Conservation (phyloP, 1,284 basidiomycete species). For the Fomitiporia mediterranea region DNA sequence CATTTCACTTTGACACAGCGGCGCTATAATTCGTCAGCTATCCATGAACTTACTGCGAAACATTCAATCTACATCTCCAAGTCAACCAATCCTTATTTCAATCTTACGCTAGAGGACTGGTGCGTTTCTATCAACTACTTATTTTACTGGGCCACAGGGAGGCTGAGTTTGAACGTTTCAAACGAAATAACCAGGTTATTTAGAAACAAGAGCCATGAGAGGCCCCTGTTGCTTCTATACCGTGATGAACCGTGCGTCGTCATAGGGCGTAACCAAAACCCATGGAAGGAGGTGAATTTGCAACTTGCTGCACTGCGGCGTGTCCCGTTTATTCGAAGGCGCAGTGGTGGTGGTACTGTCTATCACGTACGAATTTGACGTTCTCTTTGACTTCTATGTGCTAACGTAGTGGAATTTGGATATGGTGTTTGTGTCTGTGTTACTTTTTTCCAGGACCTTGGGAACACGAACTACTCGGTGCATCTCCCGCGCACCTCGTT, state of each 20-base stretch:
- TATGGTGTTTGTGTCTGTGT: background rate
- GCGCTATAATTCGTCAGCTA: background rate
- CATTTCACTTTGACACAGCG: background rate
- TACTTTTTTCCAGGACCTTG: slow-evolving; percentile 66
- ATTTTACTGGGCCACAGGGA: slow-evolving; percentile 7
- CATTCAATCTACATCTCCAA: slow-evolving; percentile 77
- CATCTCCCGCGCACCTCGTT: slow-evolving; percentile 82
- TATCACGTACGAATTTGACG: slow-evolving; percentile 72
- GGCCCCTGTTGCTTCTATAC: slow-evolving; percentile 84
- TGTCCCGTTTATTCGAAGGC: slow-evolving; percentile 80
- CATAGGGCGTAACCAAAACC: slow-evolving; percentile 96
- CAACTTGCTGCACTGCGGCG: slow-evolving; percentile 42
- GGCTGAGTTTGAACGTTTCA: too few species aligned
- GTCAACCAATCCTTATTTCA: slow-evolving; percentile 88
- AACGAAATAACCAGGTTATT: slow-evolving; percentile 71
- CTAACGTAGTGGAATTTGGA: background rate
- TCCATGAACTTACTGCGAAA: slow-evolving; percentile 26
- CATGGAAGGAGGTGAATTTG: slow-evolving; percentile 95
- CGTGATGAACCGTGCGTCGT: slow-evolving; percentile 89
- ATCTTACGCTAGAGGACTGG: slow-evolving; percentile 94
- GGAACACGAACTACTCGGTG: slow-evolving; percentile 97
- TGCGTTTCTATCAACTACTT: slow-evolving; percentile 34
- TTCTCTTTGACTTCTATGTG: background rate
- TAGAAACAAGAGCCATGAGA: slow-evolving; percentile 59
- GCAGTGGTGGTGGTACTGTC: slow-evolving; percentile 96